Base-by-base conservation (phyloP, 768 basidiomycete genomes). In the Chlorophyllum brunneum region DNA sequence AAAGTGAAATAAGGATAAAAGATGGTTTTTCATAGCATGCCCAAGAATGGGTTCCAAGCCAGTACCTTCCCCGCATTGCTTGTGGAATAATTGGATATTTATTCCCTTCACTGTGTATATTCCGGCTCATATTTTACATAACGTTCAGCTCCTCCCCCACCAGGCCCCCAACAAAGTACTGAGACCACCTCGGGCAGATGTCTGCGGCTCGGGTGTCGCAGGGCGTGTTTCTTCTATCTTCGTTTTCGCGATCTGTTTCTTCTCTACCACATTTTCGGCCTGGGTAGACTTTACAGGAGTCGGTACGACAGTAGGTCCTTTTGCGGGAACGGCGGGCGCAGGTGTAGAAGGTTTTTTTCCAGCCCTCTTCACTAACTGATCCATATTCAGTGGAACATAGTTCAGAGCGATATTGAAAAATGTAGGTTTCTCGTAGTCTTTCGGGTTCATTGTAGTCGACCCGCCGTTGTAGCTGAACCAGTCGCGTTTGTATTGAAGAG, bases 341-440 rank as follows among this genome's bases (percentile, higher is more conserved):
- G 58, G 47, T 2, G 68, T 49, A 30, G 9, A 20, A 10, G 65
- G 63, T 39, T 73, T 65, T 69, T 83, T 85, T 1, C 92, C 92
- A 2, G 86, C 88, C 15, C 86, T 74, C 53, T 77, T 79, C 60
- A 82, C 70, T 53, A 97, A 67, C 45, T 80, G 71, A 39, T 90
- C 87, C 83, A 94, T 86, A 61, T 94, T 89, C 54, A 93, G 67
- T 57, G 88, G 82, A 49, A 92, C 85, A 63, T 95, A 97, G 68
- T 95, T 97, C 61, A 94, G 82, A 15, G 92, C 94, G 55, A 92
- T 88, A 64, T 97, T 91, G 69, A 95, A 97, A 74, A 98, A 97
- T 34, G 92, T 61, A 13, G 92, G 91, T 63, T 95, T 95, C 71
- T 86, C 84, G 62, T 84, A 73, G 33, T 73, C 66, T 60, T 77